Base-by-base conservation (phyloP, 1,139 yeast species). In the Lodderomyces parapsilosis region DNA sequence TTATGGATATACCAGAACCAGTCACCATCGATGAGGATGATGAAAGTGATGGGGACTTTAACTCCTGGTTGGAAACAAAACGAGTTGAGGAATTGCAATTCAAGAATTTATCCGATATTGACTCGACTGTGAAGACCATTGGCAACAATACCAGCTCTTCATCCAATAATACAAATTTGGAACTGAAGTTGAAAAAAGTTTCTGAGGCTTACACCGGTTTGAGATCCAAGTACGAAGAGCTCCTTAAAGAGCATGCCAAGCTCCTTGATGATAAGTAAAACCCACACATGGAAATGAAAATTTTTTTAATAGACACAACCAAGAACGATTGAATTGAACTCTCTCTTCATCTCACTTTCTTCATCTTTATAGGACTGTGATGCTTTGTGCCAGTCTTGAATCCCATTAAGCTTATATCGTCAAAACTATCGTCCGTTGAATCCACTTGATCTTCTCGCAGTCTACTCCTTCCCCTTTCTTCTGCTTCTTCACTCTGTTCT, bases 201-300 rank as follows among this genome's bases (percentile, higher is more conserved):
- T 74, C 82, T 1, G 60, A 66, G 28, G 88, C 87, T 1, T 83
- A 84, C 61, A 63, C 66, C 11, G 83, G 80, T 30, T 62, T 86
- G 50, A 75, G 83, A 58, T 60, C 66, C 25, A 76, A 80, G 63
- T 83, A 85, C 55, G 87, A 83, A 52, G 77, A 78, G 48, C 65
- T 84, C 49, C 72, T 73, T 48, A 62, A 68, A 22, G 82, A 81
- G 46, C 83, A 82, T 54, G 62, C 77, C 36, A 63, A 72, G 42
- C 53, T 75, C 28, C 44, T 49, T 35, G 50, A 30, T 19, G 33
- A 30, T 15, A 30, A 30, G 15, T 15, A 7, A 30, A 20, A 23
- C 24, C 28, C 30, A 18, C 15, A 25, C n/a, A n/a, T n/a, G n/a
- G n/a, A n/a, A n/a, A n/a, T n/a, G n/a, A n/a, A n/a, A n/a, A n/a